Evolutionary conservation across 345 rosid species (phyloP).

Genomic region (Arabidopsis arenosa): DNA sequence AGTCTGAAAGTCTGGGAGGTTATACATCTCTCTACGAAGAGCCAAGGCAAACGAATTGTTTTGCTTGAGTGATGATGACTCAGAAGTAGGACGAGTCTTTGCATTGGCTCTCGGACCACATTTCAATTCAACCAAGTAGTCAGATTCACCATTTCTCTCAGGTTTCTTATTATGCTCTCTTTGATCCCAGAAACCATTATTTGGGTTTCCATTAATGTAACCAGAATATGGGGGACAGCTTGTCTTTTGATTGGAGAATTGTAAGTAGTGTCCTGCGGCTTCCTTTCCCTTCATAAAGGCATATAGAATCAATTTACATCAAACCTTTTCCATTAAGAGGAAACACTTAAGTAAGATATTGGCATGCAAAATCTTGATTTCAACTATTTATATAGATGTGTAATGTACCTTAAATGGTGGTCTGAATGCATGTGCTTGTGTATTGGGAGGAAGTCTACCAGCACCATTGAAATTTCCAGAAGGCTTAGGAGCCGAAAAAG

Average conservation of each 20-base stretch:
- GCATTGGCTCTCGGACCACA: slow-evolving; percentile 69
- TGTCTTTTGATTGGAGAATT: slow-evolving; percentile 51
- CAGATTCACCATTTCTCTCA: slow-evolving; percentile 49
- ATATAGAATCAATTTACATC: slow-evolving; percentile 5
- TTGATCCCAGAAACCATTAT: slow-evolving; percentile 56
- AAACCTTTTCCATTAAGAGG: slow-evolving; percentile 10
- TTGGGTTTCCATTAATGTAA: slow-evolving; percentile 47
- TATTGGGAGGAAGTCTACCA: slow-evolving; percentile 45
- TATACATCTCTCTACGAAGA: slow-evolving; percentile 54
- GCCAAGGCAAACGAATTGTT: slow-evolving; percentile 46
- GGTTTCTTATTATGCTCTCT: slow-evolving; percentile 49
- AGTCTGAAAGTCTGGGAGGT: slow-evolving; percentile 61
- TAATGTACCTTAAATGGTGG: slow-evolving; percentile 55
- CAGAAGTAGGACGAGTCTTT: slow-evolving; percentile 48
- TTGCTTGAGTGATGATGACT: slow-evolving; percentile 47
- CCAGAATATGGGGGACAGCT: slow-evolving; percentile 44
- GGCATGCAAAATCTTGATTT: background rate
- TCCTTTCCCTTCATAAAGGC: slow-evolving; percentile 51
- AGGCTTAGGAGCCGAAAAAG: slow-evolving; percentile 44
- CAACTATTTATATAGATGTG: background rate
- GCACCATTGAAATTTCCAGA: slow-evolving; percentile 32
- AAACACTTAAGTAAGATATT: background rate
- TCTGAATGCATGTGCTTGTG: slow-evolving; percentile 44
- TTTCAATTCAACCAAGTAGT: slow-evolving; percentile 56
- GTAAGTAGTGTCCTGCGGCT: slow-evolving; percentile 47